Conservation (phyloP, 306 rosid species). For the Sesbania bispinosa region DNA sequence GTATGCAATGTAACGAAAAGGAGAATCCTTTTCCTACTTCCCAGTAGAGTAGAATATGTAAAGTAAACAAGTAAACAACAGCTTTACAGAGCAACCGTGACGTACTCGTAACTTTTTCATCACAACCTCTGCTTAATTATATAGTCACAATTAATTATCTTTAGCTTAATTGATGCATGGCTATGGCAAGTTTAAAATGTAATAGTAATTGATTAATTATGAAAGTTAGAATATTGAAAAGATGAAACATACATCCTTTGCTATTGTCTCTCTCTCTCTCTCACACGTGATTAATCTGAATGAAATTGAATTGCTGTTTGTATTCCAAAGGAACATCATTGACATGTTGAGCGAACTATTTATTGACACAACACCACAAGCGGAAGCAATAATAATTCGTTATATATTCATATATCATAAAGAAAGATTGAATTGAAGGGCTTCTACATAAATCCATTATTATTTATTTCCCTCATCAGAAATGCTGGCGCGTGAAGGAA, state of each 20-base stretch:
- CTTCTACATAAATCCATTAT: neutral
- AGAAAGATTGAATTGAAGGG: neutral
- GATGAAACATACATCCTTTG: constrained; percentile 10
- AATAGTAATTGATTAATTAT: neutral
- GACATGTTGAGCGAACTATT: constrained; percentile 47
- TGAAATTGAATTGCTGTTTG: constrained; percentile 36
- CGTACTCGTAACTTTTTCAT: constrained; percentile 24
- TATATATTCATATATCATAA: neutral
- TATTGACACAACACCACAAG: constrained; percentile 50
- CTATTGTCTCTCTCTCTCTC: constrained; percentile 15
- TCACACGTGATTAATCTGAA: constrained; percentile 48
- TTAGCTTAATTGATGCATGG: too few relatives aligned
- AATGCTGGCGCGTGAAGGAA: constrained; percentile 32
- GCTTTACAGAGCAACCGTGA: constrained; percentile 35
- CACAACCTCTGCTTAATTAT: too few relatives aligned
- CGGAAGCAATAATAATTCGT: constrained; percentile 7
- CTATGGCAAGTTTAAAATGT: too few relatives aligned
- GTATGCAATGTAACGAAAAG: constrained; percentile 31
- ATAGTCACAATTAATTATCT: too few relatives aligned
- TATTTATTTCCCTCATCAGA: too few relatives aligned
- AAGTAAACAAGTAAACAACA: constrained; percentile 27
- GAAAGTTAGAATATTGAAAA: neutral
- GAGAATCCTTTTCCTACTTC: constrained; percentile 34
- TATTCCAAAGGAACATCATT: constrained; percentile 54
- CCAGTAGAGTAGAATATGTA: constrained; percentile 28